Evolutionary conservation across 768 basidiomycete species (phyloP).

Genomic region (Suillus variegatus): DNA sequence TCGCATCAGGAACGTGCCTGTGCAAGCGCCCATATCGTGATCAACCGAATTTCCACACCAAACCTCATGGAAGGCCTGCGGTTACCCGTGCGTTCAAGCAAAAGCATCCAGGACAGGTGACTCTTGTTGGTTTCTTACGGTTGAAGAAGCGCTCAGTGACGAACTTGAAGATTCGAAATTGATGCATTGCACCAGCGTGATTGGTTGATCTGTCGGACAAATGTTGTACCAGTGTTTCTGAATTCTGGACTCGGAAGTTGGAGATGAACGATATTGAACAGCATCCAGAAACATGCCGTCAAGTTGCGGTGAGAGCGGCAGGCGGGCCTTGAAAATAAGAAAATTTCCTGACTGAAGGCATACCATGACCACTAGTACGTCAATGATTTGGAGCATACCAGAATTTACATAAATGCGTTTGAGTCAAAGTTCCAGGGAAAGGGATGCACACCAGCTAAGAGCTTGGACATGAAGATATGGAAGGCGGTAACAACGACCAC

Average conservation of each 20-base stretch:
- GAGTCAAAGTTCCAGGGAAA: neutral
- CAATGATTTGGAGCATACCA: neutral
- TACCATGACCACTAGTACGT: neutral
- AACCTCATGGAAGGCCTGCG: too few species aligned
- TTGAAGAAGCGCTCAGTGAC: too few species aligned
- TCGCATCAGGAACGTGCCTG: neutral
- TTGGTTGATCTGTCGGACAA: too few species aligned
- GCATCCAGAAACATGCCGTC: neutral
- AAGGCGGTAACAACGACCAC: neutral
- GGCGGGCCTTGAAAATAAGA: neutral
- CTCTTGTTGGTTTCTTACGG: too few species aligned
- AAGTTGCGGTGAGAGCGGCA: neutral
- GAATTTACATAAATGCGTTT: neutral
- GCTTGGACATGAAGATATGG: neutral
- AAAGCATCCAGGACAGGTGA: too few species aligned
- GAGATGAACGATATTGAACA: neutral
- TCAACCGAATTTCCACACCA: too few species aligned
- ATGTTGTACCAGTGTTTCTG: neutral
- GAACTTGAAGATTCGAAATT: too few species aligned
- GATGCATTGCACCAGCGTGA: too few species aligned
- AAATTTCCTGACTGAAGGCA: too few species aligned
- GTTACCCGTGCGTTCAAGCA: too few species aligned
- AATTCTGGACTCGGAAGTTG: neutral
- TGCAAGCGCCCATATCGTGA: neutral
- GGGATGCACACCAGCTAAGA: neutral